Conservation (phyloP, 2,329 filamentous ascomycete species). For the Colletotrichum tropicicola region DNA sequence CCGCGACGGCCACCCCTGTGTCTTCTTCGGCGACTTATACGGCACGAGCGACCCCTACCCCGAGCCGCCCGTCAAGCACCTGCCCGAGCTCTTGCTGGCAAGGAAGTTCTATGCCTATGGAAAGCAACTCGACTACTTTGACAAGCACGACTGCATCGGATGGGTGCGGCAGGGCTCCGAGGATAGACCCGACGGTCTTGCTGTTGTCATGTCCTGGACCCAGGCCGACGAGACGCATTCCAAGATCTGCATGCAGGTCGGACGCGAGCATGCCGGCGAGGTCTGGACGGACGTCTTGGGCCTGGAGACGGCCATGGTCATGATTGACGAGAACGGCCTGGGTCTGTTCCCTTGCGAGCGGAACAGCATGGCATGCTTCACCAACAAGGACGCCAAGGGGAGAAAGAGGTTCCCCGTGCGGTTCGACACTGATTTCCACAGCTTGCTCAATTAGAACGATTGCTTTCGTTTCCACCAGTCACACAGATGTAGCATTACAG, state of each 20-base stretch:
- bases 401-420: constrained; percentile 10
- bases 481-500: neutral
- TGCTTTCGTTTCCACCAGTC: too few relatives aligned
- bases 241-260: constrained; percentile 17
- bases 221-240: neutral
- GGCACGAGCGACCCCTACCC: constrained; percentile 6
- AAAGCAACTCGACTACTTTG: constrained; percentile 19
- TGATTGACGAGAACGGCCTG: constrained; percentile 10
- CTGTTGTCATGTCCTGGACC: constrained; percentile 20
- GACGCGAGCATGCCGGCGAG: constrained; percentile 5
- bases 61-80: neutral
- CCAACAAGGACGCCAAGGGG: constrained; percentile 12
- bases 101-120: constrained; percentile 20
- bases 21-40: constrained; percentile 27
- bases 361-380: constrained; percentile 21
- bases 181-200: constrained; percentile 15
- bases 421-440: constrained; percentile 16
- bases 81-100: constrained; percentile 13
- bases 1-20: constrained; percentile 21
- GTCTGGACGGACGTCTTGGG: constrained; percentile 19
- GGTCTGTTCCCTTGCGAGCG: constrained; percentile 7
- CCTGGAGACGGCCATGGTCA: neutral
- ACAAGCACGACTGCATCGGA: constrained; percentile 12
- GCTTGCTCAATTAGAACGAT: neutral
- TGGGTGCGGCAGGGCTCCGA: constrained; percentile 17